Evolutionary conservation across 345 rosid species (phyloP).

Genomic region (Lepidium didymum): DNA sequence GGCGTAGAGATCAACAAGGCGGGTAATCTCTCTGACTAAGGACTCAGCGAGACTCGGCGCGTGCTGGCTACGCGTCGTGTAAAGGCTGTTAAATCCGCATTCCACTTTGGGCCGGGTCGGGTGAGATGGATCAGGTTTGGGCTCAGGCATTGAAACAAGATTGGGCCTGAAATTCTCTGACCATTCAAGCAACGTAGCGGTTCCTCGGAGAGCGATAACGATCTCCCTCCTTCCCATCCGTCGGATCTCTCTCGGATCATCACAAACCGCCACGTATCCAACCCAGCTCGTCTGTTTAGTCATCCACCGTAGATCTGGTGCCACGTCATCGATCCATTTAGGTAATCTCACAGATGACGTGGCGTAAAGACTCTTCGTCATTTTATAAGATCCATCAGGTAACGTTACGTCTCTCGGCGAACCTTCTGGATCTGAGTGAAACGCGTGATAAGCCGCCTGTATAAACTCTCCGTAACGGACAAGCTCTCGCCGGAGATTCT

Average conservation of each 20-base stretch:
- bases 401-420: slow-evolving; percentile 53
- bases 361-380: slow-evolving; percentile 80
- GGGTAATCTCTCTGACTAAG: slow-evolving; percentile 43
- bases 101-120: slow-evolving; percentile 53
- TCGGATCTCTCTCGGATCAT: slow-evolving; percentile 68
- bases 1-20: slow-evolving; percentile 46
- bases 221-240: slow-evolving; percentile 96
- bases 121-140: slow-evolving; percentile 8
- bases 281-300: slow-evolving; percentile 93
- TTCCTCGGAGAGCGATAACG: slow-evolving; percentile 90
- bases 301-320: slow-evolving; percentile 89
- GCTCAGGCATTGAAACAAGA: slow-evolving; percentile 34
- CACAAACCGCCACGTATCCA: slow-evolving; percentile 91
- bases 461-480: slow-evolving; percentile 45
- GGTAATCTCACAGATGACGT: slow-evolving; percentile 81
- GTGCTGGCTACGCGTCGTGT: slow-evolving; percentile 45
- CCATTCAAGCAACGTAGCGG: slow-evolving; percentile 92
- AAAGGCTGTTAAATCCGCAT: slow-evolving; percentile 75
- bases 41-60: slow-evolving; percentile 53
- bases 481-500: slow-evolving; percentile 43
- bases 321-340: slow-evolving; percentile 76
- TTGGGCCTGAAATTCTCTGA: slow-evolving; percentile 77
- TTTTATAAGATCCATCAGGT: slow-evolving; percentile 60
- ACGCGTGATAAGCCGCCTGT: slow-evolving; percentile 45
- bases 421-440: slow-evolving; percentile 65